Base-by-base conservation (phyloP, 805 yeast species). In the Lachancea kluyveri region DNA sequence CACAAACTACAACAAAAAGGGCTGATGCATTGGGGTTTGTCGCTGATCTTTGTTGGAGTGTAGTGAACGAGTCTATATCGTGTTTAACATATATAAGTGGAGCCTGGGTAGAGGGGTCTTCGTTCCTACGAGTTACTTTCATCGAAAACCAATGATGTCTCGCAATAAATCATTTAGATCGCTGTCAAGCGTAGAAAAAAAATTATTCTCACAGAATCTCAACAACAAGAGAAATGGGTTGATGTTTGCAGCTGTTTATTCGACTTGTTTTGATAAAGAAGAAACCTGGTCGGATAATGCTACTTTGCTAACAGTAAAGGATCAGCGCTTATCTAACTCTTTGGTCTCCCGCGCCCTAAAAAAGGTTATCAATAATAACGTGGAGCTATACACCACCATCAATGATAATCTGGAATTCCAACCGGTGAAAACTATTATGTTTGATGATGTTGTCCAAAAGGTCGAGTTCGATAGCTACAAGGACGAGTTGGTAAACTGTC, bases 171-270 rank as follows among this genome's bases (percentile, higher is more conserved):
- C 21, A 7, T 38, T 46, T 16, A 49, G 59, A 46, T 23, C 41
- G n/a, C 30, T 53, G 20, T 38, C 51, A 21, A 39, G 44, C 8
- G 46, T 38, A 22, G 57, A 54, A 35, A 49, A 44, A 31, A 47
- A 42, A 30, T 21, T 54, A 17, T 35, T 52, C 5, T 23, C 38
- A 9, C 49, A 52, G 30, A 41, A 50, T 3, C 18, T 46, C 4
- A 48, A 46, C 20, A 42, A 42, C 9, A 30, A 41, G 18, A 41
- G 50, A 31, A 52, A 50, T 36, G 58, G 60, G n/a, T 43, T 45
- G 7, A 33, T 47, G 1, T 52, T 50, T 26, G 42, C 51, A 5
- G 48, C 52, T 7, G 39, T 41, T 20, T 49, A 48, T 26, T 38
- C 38, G 4, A 28, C 41, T 3, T 29, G 39, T 6, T 11, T 27